Percentiles rank a stretch among this genome's conserved stretches.
Conservation (phyloP, 148 eudicot genomes). For the Persicaria tinctoria region DNA sequence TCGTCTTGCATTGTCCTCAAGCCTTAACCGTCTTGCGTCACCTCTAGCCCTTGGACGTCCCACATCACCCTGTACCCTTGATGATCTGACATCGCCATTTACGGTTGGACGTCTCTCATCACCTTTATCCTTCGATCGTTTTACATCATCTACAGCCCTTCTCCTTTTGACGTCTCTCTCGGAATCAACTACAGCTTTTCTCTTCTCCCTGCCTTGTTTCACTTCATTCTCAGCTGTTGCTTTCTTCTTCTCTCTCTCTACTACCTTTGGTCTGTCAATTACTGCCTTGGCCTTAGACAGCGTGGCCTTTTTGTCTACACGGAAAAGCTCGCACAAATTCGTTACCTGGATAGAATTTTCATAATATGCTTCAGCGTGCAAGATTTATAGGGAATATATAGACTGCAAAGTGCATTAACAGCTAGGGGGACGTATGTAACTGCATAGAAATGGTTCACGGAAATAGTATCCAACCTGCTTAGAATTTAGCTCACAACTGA, state of each 20-base stretch:
- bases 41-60: not conserved
- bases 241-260: conserved; percentile 1
- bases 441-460: not conserved
- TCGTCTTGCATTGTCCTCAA: not conserved
- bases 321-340: conserved; percentile 68
- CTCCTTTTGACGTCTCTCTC: conserved; percentile 5
- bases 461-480: conserved; percentile 48
- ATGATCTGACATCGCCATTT: not conserved
- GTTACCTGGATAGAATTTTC: conserved; percentile 43
- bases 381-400: not conserved
- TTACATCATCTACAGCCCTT: not conserved
- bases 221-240: not conserved
- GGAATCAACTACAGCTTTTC: conserved; percentile 1
- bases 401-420: conserved; percentile 2
- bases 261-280: not conserved
- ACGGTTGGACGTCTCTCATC: not conserved
- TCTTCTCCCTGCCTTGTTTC: conserved; percentile 1
- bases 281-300: conserved; percentile 17
- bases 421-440: not conserved
- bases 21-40: not conserved
- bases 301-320: conserved; percentile 34
- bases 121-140: not conserved
- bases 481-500: conserved; percentile 55
- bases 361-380: not conserved
- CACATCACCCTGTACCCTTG: not conserved